Conservation (phyloP, 2,329 filamentous ascomycete genomes). For the Leptographium wingfieldii region DNA sequence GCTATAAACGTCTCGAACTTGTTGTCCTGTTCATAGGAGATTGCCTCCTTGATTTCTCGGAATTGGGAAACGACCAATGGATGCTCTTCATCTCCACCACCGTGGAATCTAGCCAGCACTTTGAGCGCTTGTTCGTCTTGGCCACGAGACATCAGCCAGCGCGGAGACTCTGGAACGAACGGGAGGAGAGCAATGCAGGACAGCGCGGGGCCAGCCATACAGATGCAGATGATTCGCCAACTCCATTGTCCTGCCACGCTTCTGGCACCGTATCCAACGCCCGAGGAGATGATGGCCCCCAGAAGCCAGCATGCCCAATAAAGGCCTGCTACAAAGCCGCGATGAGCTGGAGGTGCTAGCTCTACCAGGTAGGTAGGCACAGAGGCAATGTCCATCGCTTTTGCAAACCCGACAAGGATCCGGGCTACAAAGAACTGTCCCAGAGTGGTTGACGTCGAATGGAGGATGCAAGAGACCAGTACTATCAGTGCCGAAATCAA, state of each 20-base stretch:
- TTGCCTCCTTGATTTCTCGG: constrained; percentile 14
- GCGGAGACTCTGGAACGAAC: constrained; percentile 31
- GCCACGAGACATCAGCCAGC: constrained; percentile 35
- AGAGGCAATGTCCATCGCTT: constrained; percentile 17
- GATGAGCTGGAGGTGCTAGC: constrained; percentile 18
- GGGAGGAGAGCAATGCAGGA: constrained; percentile 29
- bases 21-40: constrained; percentile 13
- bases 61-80: constrained; percentile 12
- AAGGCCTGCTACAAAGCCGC: constrained; percentile 34
- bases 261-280: constrained; percentile 28
- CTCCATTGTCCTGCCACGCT: constrained; percentile 23
- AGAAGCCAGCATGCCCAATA: constrained; percentile 37
- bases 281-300: constrained; percentile 32
- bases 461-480: constrained; percentile 9
- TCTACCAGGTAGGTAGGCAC: constrained; percentile 17
- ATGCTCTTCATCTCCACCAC: constrained; percentile 31
- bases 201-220: constrained; percentile 21
- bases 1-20: neutral
- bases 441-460: constrained; percentile 13
- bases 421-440: constrained; percentile 15
- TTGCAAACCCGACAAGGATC: constrained; percentile 15
- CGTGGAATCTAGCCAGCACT: constrained; percentile 36
- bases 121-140: constrained; percentile 27
- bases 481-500: constrained; percentile 12
- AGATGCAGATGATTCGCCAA: constrained; percentile 25